Evolutionary conservation across 176 grass and related monocot genomes (phyloP).

Genomic region (Musa itinerans): DNA sequence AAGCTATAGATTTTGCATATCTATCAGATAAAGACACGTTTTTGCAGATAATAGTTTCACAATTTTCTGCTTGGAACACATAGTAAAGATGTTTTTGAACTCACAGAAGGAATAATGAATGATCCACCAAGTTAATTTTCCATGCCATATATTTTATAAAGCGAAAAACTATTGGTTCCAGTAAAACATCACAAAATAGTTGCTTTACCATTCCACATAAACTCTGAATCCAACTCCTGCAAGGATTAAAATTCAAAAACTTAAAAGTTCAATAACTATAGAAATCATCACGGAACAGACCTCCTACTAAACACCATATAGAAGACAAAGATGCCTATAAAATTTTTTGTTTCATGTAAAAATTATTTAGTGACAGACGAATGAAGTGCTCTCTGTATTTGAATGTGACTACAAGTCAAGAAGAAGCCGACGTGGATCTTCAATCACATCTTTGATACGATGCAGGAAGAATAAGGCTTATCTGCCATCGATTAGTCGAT

Average conservation of each 20-base stretch:
- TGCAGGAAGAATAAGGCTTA: conserved; percentile 59
- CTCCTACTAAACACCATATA: not conserved
- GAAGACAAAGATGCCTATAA: not conserved
- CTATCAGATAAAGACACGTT: no score
- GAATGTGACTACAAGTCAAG: conserved; percentile 43
- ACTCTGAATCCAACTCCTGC: not conserved
- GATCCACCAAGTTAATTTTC: not conserved
- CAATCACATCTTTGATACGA: conserved; percentile 70
- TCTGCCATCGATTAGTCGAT: conserved; percentile 64
- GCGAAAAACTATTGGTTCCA: not conserved
- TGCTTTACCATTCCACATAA: not conserved
- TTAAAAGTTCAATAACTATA: not conserved
- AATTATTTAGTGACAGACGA: conserved; percentile 4
- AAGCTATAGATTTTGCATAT: no score
- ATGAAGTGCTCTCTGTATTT: not conserved
- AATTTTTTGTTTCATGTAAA: not conserved
- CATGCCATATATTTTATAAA: not conserved
- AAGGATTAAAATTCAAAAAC: not conserved
- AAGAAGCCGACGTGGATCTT: conserved; percentile 57
- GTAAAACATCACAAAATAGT: not conserved
- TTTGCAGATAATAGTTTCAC: no score
- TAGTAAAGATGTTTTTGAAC: no score
- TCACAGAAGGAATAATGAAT: not conserved
- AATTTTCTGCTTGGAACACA: no score
- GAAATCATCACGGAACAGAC: not conserved